Evolutionary conservation across 116 monocot genomes (phyloP).

Genomic region (Iris pallida): DNA sequence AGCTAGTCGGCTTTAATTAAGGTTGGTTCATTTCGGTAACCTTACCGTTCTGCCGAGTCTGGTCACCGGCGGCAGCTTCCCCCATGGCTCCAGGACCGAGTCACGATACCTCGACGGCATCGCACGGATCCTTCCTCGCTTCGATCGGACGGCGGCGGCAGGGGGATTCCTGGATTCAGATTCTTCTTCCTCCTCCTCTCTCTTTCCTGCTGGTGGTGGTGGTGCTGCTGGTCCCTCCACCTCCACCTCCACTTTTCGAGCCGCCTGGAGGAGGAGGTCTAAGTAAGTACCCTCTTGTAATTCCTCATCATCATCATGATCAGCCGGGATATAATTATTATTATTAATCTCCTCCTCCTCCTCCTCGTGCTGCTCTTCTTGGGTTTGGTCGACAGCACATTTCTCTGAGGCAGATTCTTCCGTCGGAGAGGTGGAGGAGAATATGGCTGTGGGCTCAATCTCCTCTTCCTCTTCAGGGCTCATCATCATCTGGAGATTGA

Average conservation of each 20-base stretch:
- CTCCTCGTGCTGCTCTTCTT: neutral
- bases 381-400: neutral
- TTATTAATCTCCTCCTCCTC: too few species aligned
- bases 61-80: too few species aligned
- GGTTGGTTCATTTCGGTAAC: too few species aligned
- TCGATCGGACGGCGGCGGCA: constrained; percentile 31
- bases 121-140: constrained; percentile 35
- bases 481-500: neutral
- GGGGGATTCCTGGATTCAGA: neutral
- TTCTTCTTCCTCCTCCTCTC: constrained; percentile 1
- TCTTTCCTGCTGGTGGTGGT: neutral
- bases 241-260: neutral
- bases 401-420: neutral
- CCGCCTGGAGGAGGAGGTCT: neutral
- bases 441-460: neutral
- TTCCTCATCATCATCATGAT: neutral
- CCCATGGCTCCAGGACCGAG: constrained; percentile 36
- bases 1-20: too few species aligned
- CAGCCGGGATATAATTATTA: neutral
- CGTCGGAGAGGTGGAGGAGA: neutral
- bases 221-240: neutral
- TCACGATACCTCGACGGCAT: constrained; percentile 37
- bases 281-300: neutral
- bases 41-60: too few species aligned
- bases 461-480: neutral